Evolutionary conservation across 768 basidiomycete species (phyloP), one percentile per base, ranked within the genome.

Genomic region (Suillus lakei): DNA sequence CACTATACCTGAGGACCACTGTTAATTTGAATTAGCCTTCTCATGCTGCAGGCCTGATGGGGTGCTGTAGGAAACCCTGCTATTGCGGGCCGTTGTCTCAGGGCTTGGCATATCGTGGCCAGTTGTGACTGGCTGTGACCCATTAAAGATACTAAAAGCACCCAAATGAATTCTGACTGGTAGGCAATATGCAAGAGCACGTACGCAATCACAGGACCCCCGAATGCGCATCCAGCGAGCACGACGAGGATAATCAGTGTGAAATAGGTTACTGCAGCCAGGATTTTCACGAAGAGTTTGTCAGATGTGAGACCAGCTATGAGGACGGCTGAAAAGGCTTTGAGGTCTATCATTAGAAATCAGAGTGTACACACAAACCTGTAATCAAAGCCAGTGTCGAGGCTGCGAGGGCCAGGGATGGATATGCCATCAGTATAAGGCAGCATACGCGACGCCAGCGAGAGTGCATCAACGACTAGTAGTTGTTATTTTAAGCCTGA

Each of bases 231-330:
- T 53, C 30, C 3, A 10, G 30, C 30, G 18, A 32, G 10, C 9
- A 1, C 4, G 9, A 0, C 5, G 2, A 53, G 51, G 30, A 5
- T 0, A 21, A 21, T 0, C 9, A 53, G 1, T 21, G 53, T 6
- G 1, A 54, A 21, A 5, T 10, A 32, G 10, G 1, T 18, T n/a
- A 1, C 2, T n/a, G 1, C 53, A 13, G 10, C 13, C 30, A 54
- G 21, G 5, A 12, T 6, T 32, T 7, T 32, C 21, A 32, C 5
- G 21, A n/a, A 13, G 5, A 6, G 21, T n/a, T 54, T 21, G 21
- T 54, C 21, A 3, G 30, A 54, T 32, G 21, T n/a, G 21, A 54
- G 1, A 21, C 53, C 32, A n/a, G 53, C 30, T n/a, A 13, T 54
- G 12, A n/a, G n/a, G 3, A 54, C 5, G 5, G 53, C 53, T 54